Base-by-base conservation (phyloP, 2,329 filamentous ascomycete genomes). In the Nothophaeocryptopus gaeumannii region DNA sequence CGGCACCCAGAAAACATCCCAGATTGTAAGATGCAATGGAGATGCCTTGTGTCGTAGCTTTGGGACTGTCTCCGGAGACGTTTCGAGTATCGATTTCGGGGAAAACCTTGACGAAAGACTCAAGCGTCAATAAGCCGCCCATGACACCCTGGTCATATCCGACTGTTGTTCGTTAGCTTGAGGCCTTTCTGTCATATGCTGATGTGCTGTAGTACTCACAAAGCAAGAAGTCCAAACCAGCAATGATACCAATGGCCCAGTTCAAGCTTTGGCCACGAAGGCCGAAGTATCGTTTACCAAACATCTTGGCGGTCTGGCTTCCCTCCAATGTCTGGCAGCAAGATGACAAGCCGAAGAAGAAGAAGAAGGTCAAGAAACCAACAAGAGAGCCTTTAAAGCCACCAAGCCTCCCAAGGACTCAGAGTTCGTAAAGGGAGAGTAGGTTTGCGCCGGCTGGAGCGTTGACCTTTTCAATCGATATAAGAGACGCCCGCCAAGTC, bases 1-100 rank as follows among this genome's bases (percentile, higher is more conserved):
- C 67, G 2, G 76, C 75, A 26, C 76, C 76, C 15, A 69, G 68
- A 60, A 79, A 77, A 62, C 75, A 78, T 14, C 75, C 74, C 2
- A 71, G 44, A 26, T 67, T 68, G 51, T 69, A 70, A 1, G 53
- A 55, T 3, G 43, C 55, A 15, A 58, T 51, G 3, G 47, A 44
- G 31, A 58, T 55, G 4, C 55, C 55, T 44, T 58, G 55, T 5
- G 31, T 54, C 9, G 50, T 58, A 12, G 53, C 47, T 20, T 33
- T 37, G 14, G 50, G 39, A 33, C 53, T 56, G 32, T 50, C 39
- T 20, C 50, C 48, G 38, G 41, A 33, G 4, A 38, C n/a, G 30
- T 48, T 15, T 10, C 44, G 41, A 4, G 56, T 65, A 39, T 72
- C 59, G 54, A 75, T 72, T 9, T 67, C 58, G 1, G 72, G 72